Base-by-base conservation (phyloP, 2,329 filamentous ascomycete species). In the Alternaria novae-zelandiae region DNA sequence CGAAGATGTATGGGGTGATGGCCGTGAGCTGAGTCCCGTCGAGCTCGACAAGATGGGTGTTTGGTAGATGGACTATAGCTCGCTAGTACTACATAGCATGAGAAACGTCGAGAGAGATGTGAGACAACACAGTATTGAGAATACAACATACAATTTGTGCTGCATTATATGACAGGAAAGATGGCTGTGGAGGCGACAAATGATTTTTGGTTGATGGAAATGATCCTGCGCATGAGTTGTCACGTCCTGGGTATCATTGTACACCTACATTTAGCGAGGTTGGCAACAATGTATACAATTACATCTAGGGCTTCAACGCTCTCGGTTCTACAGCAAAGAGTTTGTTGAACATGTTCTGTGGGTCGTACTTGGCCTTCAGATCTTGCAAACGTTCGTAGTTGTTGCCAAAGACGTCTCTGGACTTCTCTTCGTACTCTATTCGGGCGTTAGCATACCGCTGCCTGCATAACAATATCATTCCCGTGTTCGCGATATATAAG, bases 311-410 rank as follows among this genome's bases (percentile, higher is more conserved):
- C 10, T 20, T 17, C 10, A 20, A 25, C 4, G 44, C 20, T 15
- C 12, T 41, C 23, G 54, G 26, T 12, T 9, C 15, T 1, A 57
- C 28, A 15, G 55, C 57, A 49, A 64, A 59, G 25, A 63, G 51
- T 26, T 59, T 63, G 28, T 59, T 59, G 36, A 65, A 65, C 41
- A 54, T 54, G 23, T 65, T 59, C 2, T 21, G 36, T 8, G 59
- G 51, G 28, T 63, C 63, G 3, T 59, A 59, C 26, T 63, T 63
- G n/a, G 63, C 63, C 44, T 65, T 61, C 13, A 64, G 23, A 12
- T 54, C 54, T n/a, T 59, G 59, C 25, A 62, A 15, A 13, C 59
- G 58, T 41, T 55, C 58, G 25, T 62, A 59, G 36, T 62, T 65
- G 11, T 46, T 20, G 3, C 63, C 59, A 13, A 62, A 63, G 7